Conservation (phyloP, 2,329 filamentous ascomycete genomes). For the Aspergillus tamarii region DNA sequence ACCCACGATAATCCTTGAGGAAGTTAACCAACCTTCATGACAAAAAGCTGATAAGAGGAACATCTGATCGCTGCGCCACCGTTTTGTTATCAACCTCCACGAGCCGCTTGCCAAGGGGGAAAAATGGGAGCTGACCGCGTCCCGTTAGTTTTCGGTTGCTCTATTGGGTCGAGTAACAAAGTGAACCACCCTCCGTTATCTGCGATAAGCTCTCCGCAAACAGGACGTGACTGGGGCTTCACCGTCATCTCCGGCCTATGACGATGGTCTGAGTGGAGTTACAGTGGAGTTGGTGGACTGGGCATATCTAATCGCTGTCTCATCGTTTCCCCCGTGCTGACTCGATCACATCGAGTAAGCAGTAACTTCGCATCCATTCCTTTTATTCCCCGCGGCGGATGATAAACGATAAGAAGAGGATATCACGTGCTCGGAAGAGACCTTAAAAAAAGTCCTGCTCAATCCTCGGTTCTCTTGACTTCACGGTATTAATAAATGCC, state of each 20-base stretch:
- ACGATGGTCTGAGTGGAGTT: background rate
- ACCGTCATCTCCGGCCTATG: background rate
- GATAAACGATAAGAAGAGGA: background rate
- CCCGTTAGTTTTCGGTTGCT: conserved; percentile 24
- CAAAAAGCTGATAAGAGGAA: conserved; percentile 4
- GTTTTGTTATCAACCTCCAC: conserved; percentile 9
- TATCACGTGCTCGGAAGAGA: background rate
- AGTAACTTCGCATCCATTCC: conserved; percentile 1
- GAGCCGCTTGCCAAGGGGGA: background rate
- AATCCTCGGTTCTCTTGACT: too few relatives aligned
- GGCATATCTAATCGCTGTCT: conserved; percentile 27
- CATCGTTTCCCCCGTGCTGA: conserved; percentile 23
- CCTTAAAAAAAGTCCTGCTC: background rate
- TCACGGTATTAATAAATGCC: too few relatives aligned
- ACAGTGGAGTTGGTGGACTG: conserved; percentile 14
- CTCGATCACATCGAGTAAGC: conserved; percentile 43
- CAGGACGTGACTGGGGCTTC: background rate
- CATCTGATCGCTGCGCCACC: conserved; percentile 1
- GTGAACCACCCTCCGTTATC: conserved; percentile 26
- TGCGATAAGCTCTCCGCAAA: conserved; percentile 14
- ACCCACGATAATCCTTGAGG: background rate
- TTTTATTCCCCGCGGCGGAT: background rate
- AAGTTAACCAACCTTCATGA: background rate
- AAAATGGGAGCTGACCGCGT: background rate
- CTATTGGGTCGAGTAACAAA: conserved; percentile 27